phyloP scores from a whole-genome alignment of 768 basidiomycete genomes.

The Rhodosporidiobolus sp. region DNA sequence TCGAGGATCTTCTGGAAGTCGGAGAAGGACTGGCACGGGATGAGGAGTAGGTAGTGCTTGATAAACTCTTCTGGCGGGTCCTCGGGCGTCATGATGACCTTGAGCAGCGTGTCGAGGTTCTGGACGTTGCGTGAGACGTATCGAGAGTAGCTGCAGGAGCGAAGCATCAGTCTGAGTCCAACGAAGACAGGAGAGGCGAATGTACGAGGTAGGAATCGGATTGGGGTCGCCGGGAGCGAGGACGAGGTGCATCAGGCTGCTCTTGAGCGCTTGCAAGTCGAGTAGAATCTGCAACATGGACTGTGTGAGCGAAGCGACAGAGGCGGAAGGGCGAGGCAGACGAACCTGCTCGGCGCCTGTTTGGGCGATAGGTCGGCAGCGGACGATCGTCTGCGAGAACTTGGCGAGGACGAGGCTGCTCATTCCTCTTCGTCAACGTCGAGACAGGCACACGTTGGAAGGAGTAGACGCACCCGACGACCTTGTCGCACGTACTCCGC shows the following conservation, averaged over 20 bases:
- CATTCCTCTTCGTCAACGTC: slow-evolving; percentile 3
- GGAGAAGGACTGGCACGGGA: slow-evolving; percentile 89
- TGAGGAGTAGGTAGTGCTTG: slow-evolving; percentile 87
- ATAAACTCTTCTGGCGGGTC: slow-evolving; percentile 93
- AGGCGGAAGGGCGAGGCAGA: not conserved
- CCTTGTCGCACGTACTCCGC: slow-evolving; percentile 86
- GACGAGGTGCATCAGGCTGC: slow-evolving; percentile 75
- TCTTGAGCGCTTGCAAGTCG: slow-evolving; percentile 82
- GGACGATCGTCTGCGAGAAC: slow-evolving; percentile 84
- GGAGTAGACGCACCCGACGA: slow-evolving; percentile 64
- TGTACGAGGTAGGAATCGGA: slow-evolving; percentile 44
- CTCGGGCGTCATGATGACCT: slow-evolving; percentile 93
- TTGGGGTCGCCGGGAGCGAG: slow-evolving; percentile 38
- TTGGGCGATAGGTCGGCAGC: slow-evolving; percentile 83
- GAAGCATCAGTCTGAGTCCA: not conserved
- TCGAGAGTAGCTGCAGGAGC: slow-evolving; percentile 65
- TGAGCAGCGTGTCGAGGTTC: slow-evolving; percentile 83
- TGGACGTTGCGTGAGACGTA: slow-evolving; percentile 75
- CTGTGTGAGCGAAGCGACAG: not conserved
- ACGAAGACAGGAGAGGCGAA: not conserved
- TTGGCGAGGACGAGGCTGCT: slow-evolving; percentile 79
- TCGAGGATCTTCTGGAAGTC: slow-evolving; percentile 90
- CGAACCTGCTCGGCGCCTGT: slow-evolving; percentile 90
- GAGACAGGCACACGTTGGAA: too few relatives aligned
- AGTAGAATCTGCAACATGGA: slow-evolving; percentile 66